Base-by-base conservation (phyloP, 2,329 filamentous ascomycete genomes). In the Epicoccum sorghinum region DNA sequence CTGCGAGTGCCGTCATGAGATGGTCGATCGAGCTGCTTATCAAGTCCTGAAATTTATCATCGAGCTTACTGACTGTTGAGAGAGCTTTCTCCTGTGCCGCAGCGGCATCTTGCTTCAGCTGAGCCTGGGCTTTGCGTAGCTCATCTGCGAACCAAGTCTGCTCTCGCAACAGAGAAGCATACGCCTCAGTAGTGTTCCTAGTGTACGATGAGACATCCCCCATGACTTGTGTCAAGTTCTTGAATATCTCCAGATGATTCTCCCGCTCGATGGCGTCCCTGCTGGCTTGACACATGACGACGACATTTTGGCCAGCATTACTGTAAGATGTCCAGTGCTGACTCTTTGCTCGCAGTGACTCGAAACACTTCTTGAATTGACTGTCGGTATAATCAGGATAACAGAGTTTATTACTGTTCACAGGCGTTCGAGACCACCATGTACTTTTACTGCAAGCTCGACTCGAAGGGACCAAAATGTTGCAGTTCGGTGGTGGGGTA, bases 301-400 rank as follows among this genome's bases (percentile, higher is more conserved):
- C 75, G 2, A 85, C 85, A 59, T 86, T 85, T 51, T 86, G 83
- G 50, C 80, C 78, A 52, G 79, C 83, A 68, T 86, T 86, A 60
- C 83, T 84, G 73, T 86, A 89, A 23, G 84, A 87, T 1, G 80
- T 86, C 85, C 86, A 89, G 67, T 79, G 82, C 39, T 85, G 84
- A 1, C 81, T 78, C 23, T 80, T 77, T 14, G 79, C 78, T 40
- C 82, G 80, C 1, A 89, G 70, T 4, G 79, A 79, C 40, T 74
- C 77, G 4, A 86, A 71, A 60, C 86, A 89, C 8, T 73, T 63
- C 40, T 78, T 75, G 23, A 86, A 68, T 40, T 78, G 62, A 12
- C 61, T 45, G 5, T 67, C 64, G 24, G 66, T 75, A 29, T 68
- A 55, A 1, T 66, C 58, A 0, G 69, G 69, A 33, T 76, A 77